A percentile compares a stretch with the other conserved stretches of the same genome.
phyloP scores from a whole-genome alignment of 2,329 filamentous ascomycete genomes.

The Aspergillus cejpii region DNA sequence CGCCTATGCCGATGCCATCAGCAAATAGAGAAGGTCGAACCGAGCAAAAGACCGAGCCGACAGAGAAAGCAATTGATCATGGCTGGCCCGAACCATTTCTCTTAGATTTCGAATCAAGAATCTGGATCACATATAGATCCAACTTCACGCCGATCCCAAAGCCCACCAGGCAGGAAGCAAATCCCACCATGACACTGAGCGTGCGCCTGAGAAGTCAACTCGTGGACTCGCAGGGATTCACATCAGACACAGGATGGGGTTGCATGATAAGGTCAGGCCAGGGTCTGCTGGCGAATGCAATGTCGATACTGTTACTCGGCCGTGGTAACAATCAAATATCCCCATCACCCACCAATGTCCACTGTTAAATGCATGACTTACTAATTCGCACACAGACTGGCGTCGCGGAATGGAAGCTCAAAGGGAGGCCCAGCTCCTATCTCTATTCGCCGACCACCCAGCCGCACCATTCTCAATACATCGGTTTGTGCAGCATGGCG shows the following conservation, averaged over 20 bases:
- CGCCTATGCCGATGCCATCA: background rate
- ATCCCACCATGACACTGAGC: conserved; percentile 67
- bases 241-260: conserved; percentile 92
- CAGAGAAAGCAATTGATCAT: conserved; percentile 16
- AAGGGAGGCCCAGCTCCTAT: conserved; percentile 65
- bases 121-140: conserved; percentile 96
- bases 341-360: conserved; percentile 3
- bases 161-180: conserved; percentile 65
- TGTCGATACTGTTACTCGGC: conserved; percentile 66
- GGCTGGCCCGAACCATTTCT: conserved; percentile 83
- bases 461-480: conserved; percentile 89
- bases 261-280: conserved; percentile 98
- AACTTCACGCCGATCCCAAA: conserved; percentile 77
- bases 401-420: conserved; percentile 53
- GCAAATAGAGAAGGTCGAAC: background rate
- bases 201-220: conserved; percentile 79
- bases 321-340: conserved; percentile 54
- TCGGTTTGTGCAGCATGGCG: conserved; percentile 84
- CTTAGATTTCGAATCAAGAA: conserved; percentile 82
- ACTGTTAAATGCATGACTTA: conserved; percentile 16
- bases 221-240: conserved; percentile 72
- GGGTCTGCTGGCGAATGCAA: conserved; percentile 80
- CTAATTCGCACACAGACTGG: conserved; percentile 57
- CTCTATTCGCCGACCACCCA: conserved; percentile 80
- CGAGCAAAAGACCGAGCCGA: conserved; percentile 1